These are phyloP conservation scores for Jatropha podagrica DNA, from an alignment of 441 rosid genomes.

Conservation along the genomic window DNA sequence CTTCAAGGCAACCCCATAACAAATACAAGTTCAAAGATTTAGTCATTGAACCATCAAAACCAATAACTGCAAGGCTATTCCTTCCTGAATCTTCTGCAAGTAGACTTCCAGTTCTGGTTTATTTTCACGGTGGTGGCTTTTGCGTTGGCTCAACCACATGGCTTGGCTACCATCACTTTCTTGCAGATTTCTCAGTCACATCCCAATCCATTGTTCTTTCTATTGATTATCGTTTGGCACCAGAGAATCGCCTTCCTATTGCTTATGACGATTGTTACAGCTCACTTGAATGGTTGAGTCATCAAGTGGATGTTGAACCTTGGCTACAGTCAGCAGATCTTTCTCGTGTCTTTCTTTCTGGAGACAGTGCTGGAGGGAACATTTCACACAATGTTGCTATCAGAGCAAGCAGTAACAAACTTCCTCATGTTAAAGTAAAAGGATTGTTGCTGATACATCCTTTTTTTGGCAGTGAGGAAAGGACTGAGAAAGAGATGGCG, in stretches of 20 bases:
- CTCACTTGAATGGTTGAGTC: conserved; percentile 50
- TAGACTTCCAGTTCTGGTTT: conserved; percentile 43
- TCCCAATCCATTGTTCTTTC: conserved; percentile 43
- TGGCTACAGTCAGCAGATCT: conserved; percentile 50
- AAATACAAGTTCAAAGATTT: conserved; percentile 50
- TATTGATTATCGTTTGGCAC: conserved; percentile 57
- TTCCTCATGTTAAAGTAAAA: conserved; percentile 28
- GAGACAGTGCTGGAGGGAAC: conserved; percentile 71
- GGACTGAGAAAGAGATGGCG: conserved; percentile 43
- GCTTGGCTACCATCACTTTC: conserved; percentile 61
- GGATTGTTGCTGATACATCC: conserved; percentile 55
- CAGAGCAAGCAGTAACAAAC: conserved; percentile 26
- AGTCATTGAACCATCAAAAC: conserved; percentile 36
- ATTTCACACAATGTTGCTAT: conserved; percentile 52
- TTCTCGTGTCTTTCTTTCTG: conserved; percentile 43
- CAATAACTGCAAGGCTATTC: conserved; percentile 50
- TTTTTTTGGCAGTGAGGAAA: conserved; percentile 51
- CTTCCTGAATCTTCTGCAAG: conserved; percentile 27
- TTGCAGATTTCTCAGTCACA: conserved; percentile 46
- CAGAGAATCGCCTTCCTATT: conserved; percentile 49
- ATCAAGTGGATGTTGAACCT: conserved; percentile 33
- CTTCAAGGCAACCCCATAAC: conserved; percentile 25
- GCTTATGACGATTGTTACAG: conserved; percentile 56
- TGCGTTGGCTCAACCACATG: conserved; percentile 59
- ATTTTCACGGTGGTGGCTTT: conserved; percentile 70